Conservation (phyloP, 2,329 filamentous ascomycete genomes). For the Elsinoe australis region DNA sequence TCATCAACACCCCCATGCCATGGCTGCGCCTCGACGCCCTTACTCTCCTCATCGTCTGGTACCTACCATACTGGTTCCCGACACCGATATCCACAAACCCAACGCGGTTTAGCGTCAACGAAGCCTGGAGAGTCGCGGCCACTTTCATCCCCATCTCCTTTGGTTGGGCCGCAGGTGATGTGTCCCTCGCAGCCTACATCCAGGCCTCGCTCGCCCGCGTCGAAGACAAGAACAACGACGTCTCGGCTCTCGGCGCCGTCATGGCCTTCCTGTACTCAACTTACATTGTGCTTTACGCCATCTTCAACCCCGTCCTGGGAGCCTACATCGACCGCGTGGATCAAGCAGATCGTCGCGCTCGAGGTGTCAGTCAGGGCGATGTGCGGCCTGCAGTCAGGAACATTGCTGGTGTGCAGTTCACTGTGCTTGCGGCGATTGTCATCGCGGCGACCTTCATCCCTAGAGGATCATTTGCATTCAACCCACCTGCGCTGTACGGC, state of each 20-base stretch:
- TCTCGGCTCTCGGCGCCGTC: slow-evolving; percentile 44
- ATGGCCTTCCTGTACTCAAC: slow-evolving; percentile 47
- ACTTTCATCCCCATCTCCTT: slow-evolving; percentile 43
- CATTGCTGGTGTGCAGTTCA: slow-evolving; percentile 43
- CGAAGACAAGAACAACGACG: slow-evolving; percentile 39
- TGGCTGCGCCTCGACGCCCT: slow-evolving; percentile 45
- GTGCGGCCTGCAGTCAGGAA: slow-evolving; percentile 38
- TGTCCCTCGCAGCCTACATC: slow-evolving; percentile 46
- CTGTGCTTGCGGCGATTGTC: slow-evolving; percentile 37
- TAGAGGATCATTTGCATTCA: slow-evolving; percentile 38
- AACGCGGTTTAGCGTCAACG: slow-evolving; percentile 33
- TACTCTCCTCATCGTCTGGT: slow-evolving; percentile 43
- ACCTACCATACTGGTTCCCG: slow-evolving; percentile 39
- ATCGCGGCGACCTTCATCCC: slow-evolving; percentile 42
- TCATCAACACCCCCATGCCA: slow-evolving; percentile 44
- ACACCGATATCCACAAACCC: slow-evolving; percentile 24
- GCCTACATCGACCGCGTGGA: slow-evolving; percentile 41
- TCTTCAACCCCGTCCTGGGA: slow-evolving; percentile 40
- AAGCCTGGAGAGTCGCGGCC: slow-evolving; percentile 42
- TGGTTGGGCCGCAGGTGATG: slow-evolving; percentile 47
- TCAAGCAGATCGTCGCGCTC: slow-evolving; percentile 20
- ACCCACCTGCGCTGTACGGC: slow-evolving; percentile 39
- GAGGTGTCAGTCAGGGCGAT: slow-evolving; percentile 27
- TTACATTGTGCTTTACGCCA: slow-evolving; percentile 44
- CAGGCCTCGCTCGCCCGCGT: slow-evolving; percentile 43